Conservation (phyloP, 129 eudicot genomes). For the carrot (Daucus carota) region DH1_v3.0 NC_030386.2:22010501-22011000, state of each 20-base stretch:
- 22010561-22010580: background rate
- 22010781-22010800: background rate
- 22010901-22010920: background rate
- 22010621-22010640: too few relatives aligned
- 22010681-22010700: background rate
- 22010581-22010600: too few relatives aligned
- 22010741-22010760: background rate
- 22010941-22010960: background rate
- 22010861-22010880: conserved; percentile 3
- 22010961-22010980: background rate
- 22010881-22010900: background rate
- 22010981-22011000: background rate
- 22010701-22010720: background rate
- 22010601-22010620: too few relatives aligned
- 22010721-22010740: background rate
- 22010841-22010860: background rate
- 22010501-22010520: background rate
- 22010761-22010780: background rate
- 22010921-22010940: background rate
- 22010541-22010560: background rate
- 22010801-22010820: too few relatives aligned
- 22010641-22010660: background rate
- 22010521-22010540: background rate
- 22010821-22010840: too few relatives aligned
- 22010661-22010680: background rate